phyloP scores from a whole-genome alignment of 495 filamentous ascomycete species.

The Annulohypoxylon stygium region DNA sequence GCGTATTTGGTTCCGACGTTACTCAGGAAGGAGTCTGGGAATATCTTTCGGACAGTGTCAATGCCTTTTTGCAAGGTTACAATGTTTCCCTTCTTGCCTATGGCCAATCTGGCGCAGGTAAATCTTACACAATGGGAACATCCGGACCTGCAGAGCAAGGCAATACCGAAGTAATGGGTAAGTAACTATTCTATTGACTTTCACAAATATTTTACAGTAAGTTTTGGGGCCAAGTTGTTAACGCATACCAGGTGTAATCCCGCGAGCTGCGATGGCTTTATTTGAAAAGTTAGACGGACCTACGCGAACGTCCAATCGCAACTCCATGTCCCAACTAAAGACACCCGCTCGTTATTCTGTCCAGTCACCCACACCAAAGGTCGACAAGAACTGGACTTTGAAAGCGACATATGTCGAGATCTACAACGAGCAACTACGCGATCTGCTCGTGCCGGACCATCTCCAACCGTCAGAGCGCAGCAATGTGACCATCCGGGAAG shows the following conservation, averaged over 20 bases:
- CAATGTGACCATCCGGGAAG: constrained; percentile 88
- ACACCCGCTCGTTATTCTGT: constrained; percentile 86
- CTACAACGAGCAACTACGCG: constrained; percentile 95
- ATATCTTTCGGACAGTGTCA: constrained; percentile 90
- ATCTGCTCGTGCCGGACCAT: constrained; percentile 86
- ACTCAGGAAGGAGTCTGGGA: constrained; percentile 95
- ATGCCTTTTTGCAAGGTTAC: constrained; percentile 93
- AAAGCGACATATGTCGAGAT: constrained; percentile 99
- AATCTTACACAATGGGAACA: constrained; percentile 99
- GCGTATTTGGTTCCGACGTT: constrained; percentile 88
- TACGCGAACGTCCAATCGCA: constrained; percentile 67
- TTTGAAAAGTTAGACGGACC: constrained; percentile 85
- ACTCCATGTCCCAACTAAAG: constrained; percentile 80
- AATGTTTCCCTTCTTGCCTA: constrained; percentile 99
- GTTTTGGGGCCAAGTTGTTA: constrained; percentile 6
- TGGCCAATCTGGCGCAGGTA: constrained; percentile 99
- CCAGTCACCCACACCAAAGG: constrained; percentile 63
- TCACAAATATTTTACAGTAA: neutral
- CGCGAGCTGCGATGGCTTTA: constrained; percentile 85
- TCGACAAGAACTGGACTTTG: constrained; percentile 91
- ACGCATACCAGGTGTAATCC: constrained; percentile 80
- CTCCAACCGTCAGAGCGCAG: constrained; percentile 76
- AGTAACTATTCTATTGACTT: constrained; percentile 44
- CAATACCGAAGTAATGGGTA: constrained; percentile 84
- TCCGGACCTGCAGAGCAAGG: constrained; percentile 86